Evolutionary conservation across 192 early-diverging fungal genomes (phyloP).

Genomic region (Rhizoclosmatium globosum): DNA sequence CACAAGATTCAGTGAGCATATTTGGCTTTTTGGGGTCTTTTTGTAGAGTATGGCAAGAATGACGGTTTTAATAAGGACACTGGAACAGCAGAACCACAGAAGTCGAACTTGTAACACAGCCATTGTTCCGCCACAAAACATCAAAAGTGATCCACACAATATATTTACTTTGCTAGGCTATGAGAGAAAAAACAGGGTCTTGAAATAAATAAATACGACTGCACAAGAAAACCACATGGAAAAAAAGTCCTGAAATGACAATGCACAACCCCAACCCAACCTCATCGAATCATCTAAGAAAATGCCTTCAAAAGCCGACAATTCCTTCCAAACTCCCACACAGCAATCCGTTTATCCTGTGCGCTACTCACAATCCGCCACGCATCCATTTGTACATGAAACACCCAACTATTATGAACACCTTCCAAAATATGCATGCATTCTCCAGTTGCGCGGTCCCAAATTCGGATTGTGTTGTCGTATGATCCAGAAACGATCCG

Average conservation of each 20-base stretch:
- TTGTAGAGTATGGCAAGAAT: no score
- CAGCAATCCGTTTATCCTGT: slow-evolving; percentile 60
- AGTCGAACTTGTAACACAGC: no score
- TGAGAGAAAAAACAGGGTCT: background rate
- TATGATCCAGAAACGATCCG: slow-evolving; percentile 91
- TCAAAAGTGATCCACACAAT: no score
- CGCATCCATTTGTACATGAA: slow-evolving; percentile 90
- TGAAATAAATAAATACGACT: no score
- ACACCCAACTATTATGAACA: slow-evolving; percentile 91
- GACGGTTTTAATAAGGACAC: no score
- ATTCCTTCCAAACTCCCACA: slow-evolving; percentile 61
- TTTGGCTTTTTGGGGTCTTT: no score
- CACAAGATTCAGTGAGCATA: no score
- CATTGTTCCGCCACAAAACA: no score
- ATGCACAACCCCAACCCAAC: no score
- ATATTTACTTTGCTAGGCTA: background rate
- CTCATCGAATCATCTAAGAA: background rate
- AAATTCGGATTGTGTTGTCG: slow-evolving; percentile 93
- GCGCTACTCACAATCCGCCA: slow-evolving; percentile 81
- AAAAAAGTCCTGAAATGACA: background rate
- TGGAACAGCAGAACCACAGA: no score
- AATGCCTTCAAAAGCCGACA: slow-evolving; percentile 30
- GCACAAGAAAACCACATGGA: background rate
- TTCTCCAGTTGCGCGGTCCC: slow-evolving; percentile 86
- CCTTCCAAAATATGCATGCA: slow-evolving; percentile 70